Evolutionary conservation across 2,329 filamentous ascomycete genomes (phyloP).

Genomic region (Talaromyces sp.): DNA sequence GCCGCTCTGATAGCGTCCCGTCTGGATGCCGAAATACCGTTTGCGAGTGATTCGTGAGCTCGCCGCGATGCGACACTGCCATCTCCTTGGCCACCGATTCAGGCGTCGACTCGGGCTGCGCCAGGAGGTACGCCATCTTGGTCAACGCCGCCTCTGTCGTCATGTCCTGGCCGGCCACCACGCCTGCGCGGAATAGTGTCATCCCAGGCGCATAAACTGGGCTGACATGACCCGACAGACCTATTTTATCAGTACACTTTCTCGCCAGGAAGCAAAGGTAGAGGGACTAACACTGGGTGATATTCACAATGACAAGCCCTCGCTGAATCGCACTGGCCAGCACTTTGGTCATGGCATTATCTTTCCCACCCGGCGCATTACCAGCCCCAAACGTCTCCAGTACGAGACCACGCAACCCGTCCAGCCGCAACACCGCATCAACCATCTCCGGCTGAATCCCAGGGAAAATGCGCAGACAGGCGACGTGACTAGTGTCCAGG

Average conservation of each 20-base stretch:
- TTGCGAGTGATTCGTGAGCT: conserved; percentile 70
- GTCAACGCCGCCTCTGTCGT: conserved; percentile 87
- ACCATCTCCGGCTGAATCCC: conserved; percentile 93
- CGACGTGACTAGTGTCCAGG: conserved; percentile 81
- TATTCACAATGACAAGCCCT: conserved; percentile 81
- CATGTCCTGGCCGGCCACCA: conserved; percentile 83
- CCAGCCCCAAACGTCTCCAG: conserved; percentile 91
- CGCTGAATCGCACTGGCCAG: conserved; percentile 70
- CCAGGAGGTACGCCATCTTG: conserved; percentile 81
- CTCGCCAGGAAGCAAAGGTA: not conserved
- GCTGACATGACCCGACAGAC: conserved; percentile 63
- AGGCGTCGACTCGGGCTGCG: conserved; percentile 57
- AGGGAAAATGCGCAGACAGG: conserved; percentile 83
- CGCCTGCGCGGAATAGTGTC: conserved; percentile 72
- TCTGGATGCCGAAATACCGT: conserved; percentile 73
- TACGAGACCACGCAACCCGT: conserved; percentile 73
- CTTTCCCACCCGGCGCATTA: conserved; percentile 77
- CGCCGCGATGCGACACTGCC: conserved; percentile 70
- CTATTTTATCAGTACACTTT: conserved; percentile 17
- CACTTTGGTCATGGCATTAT: conserved; percentile 72
- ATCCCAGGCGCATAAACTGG: conserved; percentile 74
- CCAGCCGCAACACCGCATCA: conserved; percentile 70
- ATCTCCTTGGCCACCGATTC: conserved; percentile 65
- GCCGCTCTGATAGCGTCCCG: conserved; percentile 49
- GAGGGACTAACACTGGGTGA: conserved; percentile 70